These are phyloP conservation scores for Boeremia exigua DNA, from an alignment of 2,329 filamentous ascomycete genomes.

Conservation along the genomic window DNA sequence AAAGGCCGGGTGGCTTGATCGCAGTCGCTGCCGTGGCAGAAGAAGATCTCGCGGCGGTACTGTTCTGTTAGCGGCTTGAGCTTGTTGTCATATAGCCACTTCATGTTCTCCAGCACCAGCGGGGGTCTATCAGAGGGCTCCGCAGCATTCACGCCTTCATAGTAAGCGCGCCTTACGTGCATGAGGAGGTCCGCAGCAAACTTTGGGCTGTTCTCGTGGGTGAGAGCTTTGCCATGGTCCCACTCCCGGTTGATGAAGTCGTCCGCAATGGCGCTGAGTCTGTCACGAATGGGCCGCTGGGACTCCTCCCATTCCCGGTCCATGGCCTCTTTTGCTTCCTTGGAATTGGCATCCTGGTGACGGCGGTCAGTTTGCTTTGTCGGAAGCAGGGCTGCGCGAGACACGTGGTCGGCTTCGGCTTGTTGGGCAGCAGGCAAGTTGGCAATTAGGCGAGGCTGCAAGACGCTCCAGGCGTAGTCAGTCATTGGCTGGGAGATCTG, in stretches of 20 bases:
- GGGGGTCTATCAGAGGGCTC: slow-evolving; percentile 58
- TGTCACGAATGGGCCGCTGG: slow-evolving; percentile 70
- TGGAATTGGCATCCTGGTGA: slow-evolving; percentile 56
- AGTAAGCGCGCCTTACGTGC: slow-evolving; percentile 71
- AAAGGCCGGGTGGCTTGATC: slow-evolving; percentile 70
- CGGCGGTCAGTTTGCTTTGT: slow-evolving; percentile 56
- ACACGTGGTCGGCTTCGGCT: slow-evolving; percentile 58
- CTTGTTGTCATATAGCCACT: slow-evolving; percentile 81
- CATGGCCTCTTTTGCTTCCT: slow-evolving; percentile 63
- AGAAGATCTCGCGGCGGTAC: slow-evolving; percentile 74
- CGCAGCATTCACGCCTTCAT: slow-evolving; percentile 65
- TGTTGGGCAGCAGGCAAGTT: slow-evolving; percentile 71
- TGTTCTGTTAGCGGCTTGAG: slow-evolving; percentile 72
- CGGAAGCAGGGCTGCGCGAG: slow-evolving; percentile 53
- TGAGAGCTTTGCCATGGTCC: slow-evolving; percentile 68
- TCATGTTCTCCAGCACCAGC: slow-evolving; percentile 83
- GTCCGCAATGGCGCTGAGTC: slow-evolving; percentile 71
- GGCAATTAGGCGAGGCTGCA: slow-evolving; percentile 70
- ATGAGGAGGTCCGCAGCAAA: slow-evolving; percentile 76
- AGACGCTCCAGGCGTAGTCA: slow-evolving; percentile 71
- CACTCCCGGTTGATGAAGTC: slow-evolving; percentile 71
- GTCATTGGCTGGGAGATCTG: slow-evolving; percentile 72
- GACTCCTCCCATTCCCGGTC: slow-evolving; percentile 75
- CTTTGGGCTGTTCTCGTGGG: slow-evolving; percentile 66
- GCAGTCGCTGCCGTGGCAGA: slow-evolving; percentile 70